phyloP scores from a whole-genome alignment of 2,329 filamentous ascomycete genomes.

The Ophiostoma tasmaniense region DNA sequence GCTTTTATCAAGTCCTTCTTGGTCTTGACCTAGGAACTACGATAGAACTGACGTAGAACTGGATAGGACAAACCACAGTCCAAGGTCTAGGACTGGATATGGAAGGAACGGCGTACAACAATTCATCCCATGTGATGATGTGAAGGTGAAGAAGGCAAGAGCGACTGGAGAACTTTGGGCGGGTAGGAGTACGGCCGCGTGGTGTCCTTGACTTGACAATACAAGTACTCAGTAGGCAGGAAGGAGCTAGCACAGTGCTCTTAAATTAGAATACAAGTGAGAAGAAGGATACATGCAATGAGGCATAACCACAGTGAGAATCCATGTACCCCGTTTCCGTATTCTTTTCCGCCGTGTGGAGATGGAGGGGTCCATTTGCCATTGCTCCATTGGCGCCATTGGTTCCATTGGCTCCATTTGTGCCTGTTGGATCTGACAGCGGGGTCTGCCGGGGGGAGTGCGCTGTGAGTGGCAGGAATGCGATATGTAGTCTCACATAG shows the following conservation, averaged over 20 bases:
- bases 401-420: not conserved
- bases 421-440: constrained; percentile 8
- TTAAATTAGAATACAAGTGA: not conserved
- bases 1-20: not conserved
- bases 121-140: not conserved
- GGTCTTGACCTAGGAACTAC: no score
- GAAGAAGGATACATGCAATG: not conserved
- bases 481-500: constrained; percentile 6
- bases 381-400: not conserved
- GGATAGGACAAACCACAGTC: no score
- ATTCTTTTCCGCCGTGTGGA: not conserved
- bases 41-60: not conserved
- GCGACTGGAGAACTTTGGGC: not conserved
- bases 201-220: not conserved
- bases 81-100: not conserved
- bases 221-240: no score
- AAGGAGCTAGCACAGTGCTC: constrained; percentile 6
- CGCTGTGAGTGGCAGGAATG: constrained; percentile 11
- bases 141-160: not conserved
- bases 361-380: not conserved
- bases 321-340: not conserved
- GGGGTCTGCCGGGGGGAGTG: constrained; percentile 11
- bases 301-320: not conserved
- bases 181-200: constrained; percentile 3
- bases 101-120: not conserved